phyloP scores from a whole-genome alignment of 257 asterid species.

The Nicotiana knightiana region DNA sequence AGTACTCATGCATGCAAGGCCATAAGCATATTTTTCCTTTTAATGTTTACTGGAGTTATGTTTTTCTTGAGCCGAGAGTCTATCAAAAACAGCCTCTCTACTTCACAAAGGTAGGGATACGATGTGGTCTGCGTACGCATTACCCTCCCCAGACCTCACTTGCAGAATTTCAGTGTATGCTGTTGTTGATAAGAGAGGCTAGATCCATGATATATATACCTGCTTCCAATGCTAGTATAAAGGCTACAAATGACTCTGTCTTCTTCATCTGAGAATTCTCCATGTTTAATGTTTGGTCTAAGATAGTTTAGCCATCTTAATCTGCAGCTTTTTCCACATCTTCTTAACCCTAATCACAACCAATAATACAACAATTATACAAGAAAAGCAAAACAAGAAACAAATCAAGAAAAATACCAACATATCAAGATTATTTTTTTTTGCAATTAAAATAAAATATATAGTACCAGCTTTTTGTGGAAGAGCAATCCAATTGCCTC shows the following conservation, averaged over 20 bases:
- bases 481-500: slow-evolving; percentile 83
- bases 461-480: slow-evolving; percentile 69
- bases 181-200: no score
- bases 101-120: no score
- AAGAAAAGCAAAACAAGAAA: background rate
- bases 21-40: background rate
- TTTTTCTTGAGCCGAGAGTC: no score
- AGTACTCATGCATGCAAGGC: background rate
- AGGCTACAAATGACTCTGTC: slow-evolving; percentile 66
- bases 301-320: slow-evolving; percentile 89
- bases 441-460: background rate
- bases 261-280: slow-evolving; percentile 69
- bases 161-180: no score
- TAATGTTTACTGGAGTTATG: no score
- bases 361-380: background rate
- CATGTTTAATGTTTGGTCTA: slow-evolving; percentile 76
- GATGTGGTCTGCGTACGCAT: accelerated
- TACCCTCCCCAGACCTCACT: no score
- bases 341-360: slow-evolving; percentile 42
- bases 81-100: accelerated
- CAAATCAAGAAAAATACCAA: background rate
- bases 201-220: slow-evolving; percentile 26
- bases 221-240: slow-evolving; percentile 75
- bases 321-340: slow-evolving; percentile 89
- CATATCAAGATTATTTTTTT: no score